Evolutionary conservation across 2,329 filamentous ascomycete species (phyloP), one percentile per base, ranked within the genome.

Genomic region (Chrysoporthe cubensis): DNA sequence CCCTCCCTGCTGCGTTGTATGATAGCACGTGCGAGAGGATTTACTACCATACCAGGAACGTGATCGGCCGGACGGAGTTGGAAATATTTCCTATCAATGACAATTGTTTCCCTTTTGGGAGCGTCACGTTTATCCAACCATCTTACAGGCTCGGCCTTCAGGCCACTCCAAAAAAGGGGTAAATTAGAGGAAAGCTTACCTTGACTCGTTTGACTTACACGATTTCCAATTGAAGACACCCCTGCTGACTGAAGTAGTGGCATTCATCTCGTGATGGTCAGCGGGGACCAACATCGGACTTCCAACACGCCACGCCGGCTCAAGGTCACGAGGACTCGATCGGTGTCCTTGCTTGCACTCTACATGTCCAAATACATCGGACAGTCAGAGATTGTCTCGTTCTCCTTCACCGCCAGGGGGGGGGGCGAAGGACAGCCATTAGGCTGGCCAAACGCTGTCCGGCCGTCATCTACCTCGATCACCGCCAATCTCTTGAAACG

Each of bases 181-280:
- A 46, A 11, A 50, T 34, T 4, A 48, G 43, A 46, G 42, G 44
- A 21, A 8, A 2, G 21, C 4, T 48, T 48, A 14, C 4, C 26
- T 5, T 50, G 43, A 14, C 16, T 14, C 6, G 43, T 37, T 13
- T 43, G 26, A 32, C 59, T 62, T 50, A 62, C 59, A 50, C 59
- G 32, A 11, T 44, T 13, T 37, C 26, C 3, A 50, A 16, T 8
- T 13, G 32, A n/a, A n/a, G 13, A 6, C 11, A 48, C 37, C 59
- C 59, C 59, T 62, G 59, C 21, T 50, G 21, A 48, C 59, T 62
- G 21, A 62, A 32, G 43, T 14, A 50, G 26, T 48, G 44, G 57
- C 58, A n/a, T 32, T 62, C 14, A n/a, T 37, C 32, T 37, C 26
- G 11, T 37, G 43, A 62, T 62, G 42, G 26, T 50, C 59, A 62